A percentile compares a stretch with the other conserved stretches of the same genome.
Evolutionary conservation across 1,284 basidiomycete genomes (phyloP).

Genomic region (Malassezia sympodialis): DNA sequence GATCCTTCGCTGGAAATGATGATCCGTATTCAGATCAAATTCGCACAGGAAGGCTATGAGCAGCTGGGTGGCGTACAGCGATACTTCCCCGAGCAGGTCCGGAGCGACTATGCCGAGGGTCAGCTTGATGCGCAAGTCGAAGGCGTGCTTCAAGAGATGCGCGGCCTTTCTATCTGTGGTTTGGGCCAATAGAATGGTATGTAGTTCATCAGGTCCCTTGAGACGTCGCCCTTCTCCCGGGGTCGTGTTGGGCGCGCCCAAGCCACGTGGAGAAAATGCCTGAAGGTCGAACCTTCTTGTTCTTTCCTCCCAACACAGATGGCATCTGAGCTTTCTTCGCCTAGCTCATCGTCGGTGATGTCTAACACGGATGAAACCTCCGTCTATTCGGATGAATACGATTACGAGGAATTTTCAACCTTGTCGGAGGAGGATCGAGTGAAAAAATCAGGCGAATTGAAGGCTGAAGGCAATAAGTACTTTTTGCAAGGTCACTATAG

Average conservation of each 20-base stretch:
- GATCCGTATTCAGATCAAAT: conserved; percentile 87
- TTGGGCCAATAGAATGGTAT: conserved; percentile 23
- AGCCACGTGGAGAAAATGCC: neutral
- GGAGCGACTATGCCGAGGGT: conserved; percentile 79
- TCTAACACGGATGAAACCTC: neutral
- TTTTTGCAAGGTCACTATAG: conserved; percentile 34
- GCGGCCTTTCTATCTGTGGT: conserved; percentile 69
- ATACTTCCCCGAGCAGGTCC: conserved; percentile 52
- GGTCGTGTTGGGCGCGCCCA: neutral
- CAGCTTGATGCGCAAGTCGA: conserved; percentile 80
- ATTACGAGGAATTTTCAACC: neutral
- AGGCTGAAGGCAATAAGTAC: conserved; percentile 39
- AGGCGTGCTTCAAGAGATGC: conserved; percentile 80
- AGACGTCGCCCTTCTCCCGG: neutral
- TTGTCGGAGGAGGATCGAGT: conserved; percentile 26
- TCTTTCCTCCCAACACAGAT: neutral
- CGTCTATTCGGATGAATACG: neutral
- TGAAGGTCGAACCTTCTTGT: neutral
- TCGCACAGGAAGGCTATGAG: conserved; percentile 95
- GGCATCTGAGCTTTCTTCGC: conserved; percentile 10
- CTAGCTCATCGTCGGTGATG: neutral
- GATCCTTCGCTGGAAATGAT: conserved; percentile 98
- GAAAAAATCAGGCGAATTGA: conserved; percentile 23
- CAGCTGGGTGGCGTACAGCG: conserved; percentile 91
- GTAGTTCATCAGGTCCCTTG: neutral